Evolutionary conservation across 2,329 filamentous ascomycete genomes (phyloP).

Genomic region (Neonectria punicea): DNA sequence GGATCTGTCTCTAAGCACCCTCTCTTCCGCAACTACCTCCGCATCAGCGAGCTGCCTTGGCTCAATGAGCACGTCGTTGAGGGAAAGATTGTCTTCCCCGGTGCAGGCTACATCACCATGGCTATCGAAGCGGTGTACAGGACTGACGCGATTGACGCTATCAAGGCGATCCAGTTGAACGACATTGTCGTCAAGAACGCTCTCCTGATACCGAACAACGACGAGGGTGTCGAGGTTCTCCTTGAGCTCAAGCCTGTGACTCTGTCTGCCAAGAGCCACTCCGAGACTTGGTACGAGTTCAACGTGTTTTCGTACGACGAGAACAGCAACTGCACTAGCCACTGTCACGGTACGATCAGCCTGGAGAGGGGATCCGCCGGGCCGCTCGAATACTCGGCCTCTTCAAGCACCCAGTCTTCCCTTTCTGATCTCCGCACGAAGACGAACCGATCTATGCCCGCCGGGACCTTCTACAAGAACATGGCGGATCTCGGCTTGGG

Average conservation of each 20-base stretch:
- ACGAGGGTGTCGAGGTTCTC: conserved; percentile 40
- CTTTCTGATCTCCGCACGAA: conserved; percentile 30
- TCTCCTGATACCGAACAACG: conserved; percentile 34
- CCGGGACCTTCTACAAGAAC: conserved; percentile 36
- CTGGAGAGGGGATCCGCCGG: conserved; percentile 27
- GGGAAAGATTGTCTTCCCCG: conserved; percentile 47
- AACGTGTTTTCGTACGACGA: conserved; percentile 42
- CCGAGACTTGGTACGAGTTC: conserved; percentile 40
- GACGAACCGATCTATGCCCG: conserved; percentile 37
- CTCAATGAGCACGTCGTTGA: conserved; percentile 48
- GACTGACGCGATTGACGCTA: conserved; percentile 25
- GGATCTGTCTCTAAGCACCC: conserved; percentile 40
- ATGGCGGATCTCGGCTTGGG: conserved; percentile 36
- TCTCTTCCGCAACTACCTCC: conserved; percentile 48
- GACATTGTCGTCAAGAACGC: conserved; percentile 40
- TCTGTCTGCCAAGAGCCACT: conserved; percentile 33
- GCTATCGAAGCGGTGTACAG: conserved; percentile 43
- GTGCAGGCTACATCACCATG: conserved; percentile 49
- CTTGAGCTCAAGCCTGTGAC: conserved; percentile 37
- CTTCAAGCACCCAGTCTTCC: conserved; percentile 17
- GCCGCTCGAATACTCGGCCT: conserved; percentile 27
- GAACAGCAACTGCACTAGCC: conserved; percentile 36
- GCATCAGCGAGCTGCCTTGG: conserved; percentile 47
- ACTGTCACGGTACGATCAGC: conserved; percentile 38
- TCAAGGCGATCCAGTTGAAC: conserved; percentile 31